These are phyloP conservation scores for Brassica incana DNA, from an alignment of 345 rosid genomes.

Conservation along the genomic window DNA sequence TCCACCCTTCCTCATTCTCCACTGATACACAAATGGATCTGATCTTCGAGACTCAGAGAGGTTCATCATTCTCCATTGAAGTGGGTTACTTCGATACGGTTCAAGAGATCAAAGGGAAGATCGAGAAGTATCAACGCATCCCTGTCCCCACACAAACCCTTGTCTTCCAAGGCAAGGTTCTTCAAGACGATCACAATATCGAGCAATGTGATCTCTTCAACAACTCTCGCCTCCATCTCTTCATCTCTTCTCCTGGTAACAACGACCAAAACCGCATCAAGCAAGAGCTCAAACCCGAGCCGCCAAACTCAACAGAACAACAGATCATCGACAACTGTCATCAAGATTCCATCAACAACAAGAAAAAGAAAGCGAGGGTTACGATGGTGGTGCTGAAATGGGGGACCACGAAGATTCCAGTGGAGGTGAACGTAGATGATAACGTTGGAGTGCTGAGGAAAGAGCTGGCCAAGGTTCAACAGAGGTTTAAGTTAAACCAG, in stretches of 20 bases:
- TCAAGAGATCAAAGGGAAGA: constrained; percentile 69
- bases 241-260: constrained; percentile 7
- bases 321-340: background rate
- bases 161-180: constrained; percentile 58
- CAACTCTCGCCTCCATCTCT: constrained; percentile 56
- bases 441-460: constrained; percentile 68
- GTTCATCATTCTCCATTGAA: constrained; percentile 66
- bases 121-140: constrained; percentile 64
- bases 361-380: constrained; percentile 55
- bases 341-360: constrained; percentile 23
- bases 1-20: background rate
- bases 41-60: constrained; percentile 55
- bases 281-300: background rate
- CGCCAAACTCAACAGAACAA: background rate
- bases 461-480: constrained; percentile 65
- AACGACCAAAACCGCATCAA: background rate
- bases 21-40: constrained; percentile 55
- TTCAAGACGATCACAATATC: constrained; percentile 61
- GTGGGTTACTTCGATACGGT: constrained; percentile 72
- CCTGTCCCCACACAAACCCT: constrained; percentile 61
- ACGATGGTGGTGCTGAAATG: constrained; percentile 55
- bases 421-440: constrained; percentile 64
- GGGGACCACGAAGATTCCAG: constrained; percentile 57
- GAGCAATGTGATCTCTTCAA: constrained; percentile 60
- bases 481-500: constrained; percentile 45